A percentile compares a stretch with the other conserved stretches of the same genome.
These are phyloP conservation scores for Purpureocillium lavendulum DNA, from an alignment of 2,329 filamentous ascomycete species.

Conservation along the genomic window DNA sequence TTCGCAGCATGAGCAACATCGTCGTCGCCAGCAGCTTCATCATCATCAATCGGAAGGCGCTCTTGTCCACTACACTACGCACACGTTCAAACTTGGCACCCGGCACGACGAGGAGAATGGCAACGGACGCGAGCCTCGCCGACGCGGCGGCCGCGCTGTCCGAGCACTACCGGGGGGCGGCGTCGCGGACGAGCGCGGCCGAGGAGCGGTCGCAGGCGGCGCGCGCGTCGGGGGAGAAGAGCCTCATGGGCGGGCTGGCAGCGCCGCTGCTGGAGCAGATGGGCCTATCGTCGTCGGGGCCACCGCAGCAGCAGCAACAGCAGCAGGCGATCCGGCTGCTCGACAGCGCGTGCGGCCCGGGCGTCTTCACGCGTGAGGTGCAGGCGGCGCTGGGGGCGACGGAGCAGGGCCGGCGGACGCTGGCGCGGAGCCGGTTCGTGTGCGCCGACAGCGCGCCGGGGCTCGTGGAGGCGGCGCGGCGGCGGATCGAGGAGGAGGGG, in stretches of 20 bases:
- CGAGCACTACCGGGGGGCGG: constrained; percentile 3
- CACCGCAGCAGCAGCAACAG: too few species aligned
- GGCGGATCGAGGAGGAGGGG: constrained; percentile 26
- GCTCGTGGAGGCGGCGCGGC: constrained; percentile 31
- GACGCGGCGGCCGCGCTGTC: constrained; percentile 6
- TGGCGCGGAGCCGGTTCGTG: constrained; percentile 35
- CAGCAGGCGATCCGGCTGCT: constrained; percentile 25
- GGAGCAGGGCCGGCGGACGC: constrained; percentile 24
- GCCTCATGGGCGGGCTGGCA: constrained; percentile 10
- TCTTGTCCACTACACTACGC: too few species aligned
- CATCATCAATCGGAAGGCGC: too few species aligned
- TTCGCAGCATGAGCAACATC: too few species aligned
- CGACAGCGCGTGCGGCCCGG: constrained; percentile 46
- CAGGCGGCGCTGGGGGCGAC: constrained; percentile 25
- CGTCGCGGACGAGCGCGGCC: neutral
- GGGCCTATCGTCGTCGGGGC: constrained; percentile 8
- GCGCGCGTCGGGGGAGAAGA: constrained; percentile 6
- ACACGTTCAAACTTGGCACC: too few species aligned
- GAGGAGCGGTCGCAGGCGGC: neutral
- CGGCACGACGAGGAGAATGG: neutral
- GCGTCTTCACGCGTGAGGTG: constrained; percentile 37
- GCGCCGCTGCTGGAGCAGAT: constrained; percentile 15
- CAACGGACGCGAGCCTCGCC: constrained; percentile 1
- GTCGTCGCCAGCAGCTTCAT: too few species aligned
- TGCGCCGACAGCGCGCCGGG: constrained; percentile 37